Conservation (phyloP, 768 basidiomycete species). For the Dacryopinax primogenitus region DNA sequence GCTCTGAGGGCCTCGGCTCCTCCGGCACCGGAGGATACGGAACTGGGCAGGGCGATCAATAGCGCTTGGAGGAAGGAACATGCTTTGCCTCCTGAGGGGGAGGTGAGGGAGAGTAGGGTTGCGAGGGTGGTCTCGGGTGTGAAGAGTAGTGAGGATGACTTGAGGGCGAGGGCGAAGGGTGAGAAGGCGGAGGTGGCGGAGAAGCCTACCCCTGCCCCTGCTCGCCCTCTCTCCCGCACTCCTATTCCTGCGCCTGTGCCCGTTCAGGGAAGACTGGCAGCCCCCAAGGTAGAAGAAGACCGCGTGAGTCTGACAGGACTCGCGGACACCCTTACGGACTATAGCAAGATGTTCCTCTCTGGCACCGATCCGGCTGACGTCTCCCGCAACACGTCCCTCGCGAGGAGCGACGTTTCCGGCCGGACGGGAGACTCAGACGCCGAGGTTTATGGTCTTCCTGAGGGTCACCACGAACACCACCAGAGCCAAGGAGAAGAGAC, state of each 20-base stretch:
- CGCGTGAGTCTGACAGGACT: background rate
- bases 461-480: background rate
- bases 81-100: background rate
- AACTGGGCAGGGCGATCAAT: background rate
- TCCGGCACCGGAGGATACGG: background rate
- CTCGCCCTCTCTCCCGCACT: too few species aligned
- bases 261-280: too few species aligned
- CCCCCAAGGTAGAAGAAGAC: background rate
- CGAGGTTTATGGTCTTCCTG: background rate
- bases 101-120: background rate
- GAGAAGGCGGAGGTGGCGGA: background rate
- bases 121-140: background rate
- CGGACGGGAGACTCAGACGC: too few species aligned
- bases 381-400: background rate
- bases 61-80: background rate
- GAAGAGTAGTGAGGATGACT: constrained; percentile 2
- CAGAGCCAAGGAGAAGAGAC: background rate
- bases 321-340: constrained; percentile 3
- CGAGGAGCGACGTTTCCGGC: background rate
- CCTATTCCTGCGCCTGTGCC: too few species aligned
- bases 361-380: background rate
- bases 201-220: background rate
- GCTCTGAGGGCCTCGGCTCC: background rate
- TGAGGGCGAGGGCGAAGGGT: background rate
- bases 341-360: background rate